These are phyloP conservation scores for Avena eriantha DNA, from an alignment of 176 grass and related monocot species.

Conservation along the genomic window DNA sequence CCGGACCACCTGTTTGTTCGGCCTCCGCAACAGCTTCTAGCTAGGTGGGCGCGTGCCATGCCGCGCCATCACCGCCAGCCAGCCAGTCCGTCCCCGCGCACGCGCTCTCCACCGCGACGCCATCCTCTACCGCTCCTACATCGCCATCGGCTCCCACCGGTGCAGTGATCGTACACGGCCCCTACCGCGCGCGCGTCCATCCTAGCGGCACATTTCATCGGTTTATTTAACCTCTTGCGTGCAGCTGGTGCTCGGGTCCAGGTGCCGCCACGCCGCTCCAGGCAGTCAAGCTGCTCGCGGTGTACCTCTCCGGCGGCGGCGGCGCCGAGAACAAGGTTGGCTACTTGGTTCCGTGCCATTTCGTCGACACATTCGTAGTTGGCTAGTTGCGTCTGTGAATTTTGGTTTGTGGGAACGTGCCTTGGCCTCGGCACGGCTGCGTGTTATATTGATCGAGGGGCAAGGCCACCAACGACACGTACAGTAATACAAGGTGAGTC, in stretches of 20 bases:
- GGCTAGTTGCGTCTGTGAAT: too few species aligned
- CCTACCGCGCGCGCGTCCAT: too few species aligned
- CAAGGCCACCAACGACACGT: too few species aligned
- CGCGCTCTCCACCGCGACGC: constrained; percentile 71
- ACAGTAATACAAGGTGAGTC: too few species aligned
- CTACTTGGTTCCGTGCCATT: background rate
- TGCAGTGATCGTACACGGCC: too few species aligned
- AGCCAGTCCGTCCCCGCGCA: constrained; percentile 58
- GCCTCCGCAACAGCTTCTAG: constrained; percentile 69
- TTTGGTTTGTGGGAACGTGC: too few species aligned
- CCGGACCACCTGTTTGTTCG: constrained; percentile 83
- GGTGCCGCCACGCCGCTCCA: constrained; percentile 74
- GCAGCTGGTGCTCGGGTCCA: constrained; percentile 71
- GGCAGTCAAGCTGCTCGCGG: constrained; percentile 73
- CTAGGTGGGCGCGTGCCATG: constrained; percentile 87
- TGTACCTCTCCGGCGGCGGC: constrained; percentile 68
- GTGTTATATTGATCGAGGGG: too few species aligned
- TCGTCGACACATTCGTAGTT: background rate
- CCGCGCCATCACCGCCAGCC: constrained; percentile 60
- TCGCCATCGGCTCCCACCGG: constrained; percentile 59
- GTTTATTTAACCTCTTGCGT: constrained; percentile 26
- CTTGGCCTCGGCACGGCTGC: too few species aligned
- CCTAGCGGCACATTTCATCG: too few species aligned
- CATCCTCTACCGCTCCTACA: constrained; percentile 82
- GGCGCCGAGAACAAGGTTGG: constrained; percentile 55